These are phyloP conservation scores for Adiantum capillusveneris DNA, from an alignment of 75 land plant species.

Conservation along the genomic window DNA sequence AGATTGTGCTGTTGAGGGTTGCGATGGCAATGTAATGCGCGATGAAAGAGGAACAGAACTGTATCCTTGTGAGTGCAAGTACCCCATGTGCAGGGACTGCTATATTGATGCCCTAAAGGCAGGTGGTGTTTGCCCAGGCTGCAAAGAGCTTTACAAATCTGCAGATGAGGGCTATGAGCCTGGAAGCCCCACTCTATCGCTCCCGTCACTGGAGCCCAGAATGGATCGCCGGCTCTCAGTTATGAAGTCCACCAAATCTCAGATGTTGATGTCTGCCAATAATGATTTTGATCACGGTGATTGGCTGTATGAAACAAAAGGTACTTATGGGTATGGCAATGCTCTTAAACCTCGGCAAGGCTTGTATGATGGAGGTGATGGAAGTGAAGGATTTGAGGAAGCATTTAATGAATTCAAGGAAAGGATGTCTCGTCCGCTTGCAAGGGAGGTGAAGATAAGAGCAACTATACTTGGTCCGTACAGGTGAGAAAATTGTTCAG, in stretches of 20 bases:
- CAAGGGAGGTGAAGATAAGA: constrained; percentile 39
- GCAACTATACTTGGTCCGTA: constrained; percentile 73
- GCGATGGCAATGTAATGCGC: constrained; percentile 74
- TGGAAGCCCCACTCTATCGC: constrained; percentile 33
- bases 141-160: constrained; percentile 17
- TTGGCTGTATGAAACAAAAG: constrained; percentile 79
- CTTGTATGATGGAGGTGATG: constrained; percentile 11
- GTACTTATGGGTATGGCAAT: constrained; percentile 81
- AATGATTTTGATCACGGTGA: constrained; percentile 61
- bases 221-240: constrained; percentile 54
- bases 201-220: constrained; percentile 11
- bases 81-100: constrained; percentile 72
- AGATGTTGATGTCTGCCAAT: constrained; percentile 23
- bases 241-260: constrained; percentile 29
- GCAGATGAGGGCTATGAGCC: constrained; percentile 32
- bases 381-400: constrained; percentile 12
- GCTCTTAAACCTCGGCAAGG: constrained; percentile 50
- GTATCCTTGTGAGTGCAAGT: constrained; percentile 14
- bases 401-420: constrained; percentile 34
- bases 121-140: constrained; percentile 55
- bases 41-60: constrained; percentile 68
- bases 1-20: constrained; percentile 59
- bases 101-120: constrained; percentile 60
- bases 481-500: constrained; percentile 37
- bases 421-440: constrained; percentile 62